Conservation (phyloP, 2,329 filamentous ascomycete genomes). For the Xylariaceae sp. region DNA sequence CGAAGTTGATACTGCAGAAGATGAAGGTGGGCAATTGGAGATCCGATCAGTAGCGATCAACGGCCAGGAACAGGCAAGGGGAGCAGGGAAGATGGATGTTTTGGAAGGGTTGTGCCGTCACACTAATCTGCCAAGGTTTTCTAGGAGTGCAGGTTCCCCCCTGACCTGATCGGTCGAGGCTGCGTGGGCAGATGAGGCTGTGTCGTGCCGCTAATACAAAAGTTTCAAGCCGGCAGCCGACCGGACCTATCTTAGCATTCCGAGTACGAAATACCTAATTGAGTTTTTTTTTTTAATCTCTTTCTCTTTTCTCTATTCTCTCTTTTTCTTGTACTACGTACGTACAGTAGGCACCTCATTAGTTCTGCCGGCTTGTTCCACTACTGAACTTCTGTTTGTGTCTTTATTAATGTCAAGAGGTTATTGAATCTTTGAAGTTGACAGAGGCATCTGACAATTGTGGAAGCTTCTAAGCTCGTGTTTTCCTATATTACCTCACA, state of each 20-base stretch:
- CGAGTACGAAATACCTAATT: no score
- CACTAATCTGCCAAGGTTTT: conserved; percentile 6
- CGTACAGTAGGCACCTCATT: no score
- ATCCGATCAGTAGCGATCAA: conserved; percentile 21
- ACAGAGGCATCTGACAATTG: no score
- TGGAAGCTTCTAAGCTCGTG: neutral
- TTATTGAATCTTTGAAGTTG: neutral
- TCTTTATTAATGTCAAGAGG: no score
- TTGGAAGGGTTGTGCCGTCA: conserved; percentile 7
- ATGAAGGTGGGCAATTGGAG: conserved; percentile 4
- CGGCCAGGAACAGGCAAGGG: conserved; percentile 23
- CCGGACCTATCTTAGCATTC: neutral
- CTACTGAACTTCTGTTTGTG: no score
- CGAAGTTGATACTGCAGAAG: neutral
- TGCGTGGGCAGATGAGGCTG: conserved; percentile 12
- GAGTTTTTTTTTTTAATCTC: no score
- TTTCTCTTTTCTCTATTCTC: no score
- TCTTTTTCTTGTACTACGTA: no score
- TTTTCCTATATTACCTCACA: no score
- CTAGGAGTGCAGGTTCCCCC: conserved; percentile 1
- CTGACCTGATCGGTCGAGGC: conserved; percentile 19
- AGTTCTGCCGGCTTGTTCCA: no score
- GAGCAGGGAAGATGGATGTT: conserved; percentile 16
- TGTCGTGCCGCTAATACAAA: neutral
- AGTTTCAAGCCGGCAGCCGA: neutral